Evolutionary conservation across 176 grass and related monocot genomes (phyloP).

Genomic region (Tillandsia fasciculata): DNA sequence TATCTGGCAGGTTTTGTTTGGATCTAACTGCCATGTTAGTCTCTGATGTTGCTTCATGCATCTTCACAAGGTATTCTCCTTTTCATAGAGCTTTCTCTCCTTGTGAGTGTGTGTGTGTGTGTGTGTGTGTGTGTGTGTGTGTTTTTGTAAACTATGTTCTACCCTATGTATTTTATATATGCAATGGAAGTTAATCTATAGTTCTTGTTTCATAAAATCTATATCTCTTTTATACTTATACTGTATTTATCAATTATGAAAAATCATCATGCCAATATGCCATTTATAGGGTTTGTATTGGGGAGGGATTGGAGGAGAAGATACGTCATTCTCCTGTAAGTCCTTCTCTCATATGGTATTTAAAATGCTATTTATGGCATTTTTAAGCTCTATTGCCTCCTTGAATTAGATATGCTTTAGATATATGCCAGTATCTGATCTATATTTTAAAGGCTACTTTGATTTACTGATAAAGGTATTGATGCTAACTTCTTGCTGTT

Average conservation of each 20-base stretch:
- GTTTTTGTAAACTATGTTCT: not conserved
- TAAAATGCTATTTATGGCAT: not conserved
- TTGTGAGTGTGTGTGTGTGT: not conserved
- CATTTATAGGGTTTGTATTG: constrained; percentile 65
- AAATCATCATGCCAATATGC: constrained; percentile 14
- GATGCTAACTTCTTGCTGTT: not conserved
- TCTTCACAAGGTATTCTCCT: constrained; percentile 62
- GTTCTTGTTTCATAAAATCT: constrained; percentile 5
- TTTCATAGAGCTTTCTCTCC: not conserved
- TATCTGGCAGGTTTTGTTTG: constrained; percentile 60
- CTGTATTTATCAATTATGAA: constrained; percentile 5
- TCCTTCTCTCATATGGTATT: not conserved
- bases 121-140: not conserved
- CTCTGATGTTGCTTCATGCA: constrained; percentile 88
- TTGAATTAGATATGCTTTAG: constrained; percentile 24
- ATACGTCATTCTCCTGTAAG: constrained; percentile 94
- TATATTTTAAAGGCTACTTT: constrained; percentile 82
- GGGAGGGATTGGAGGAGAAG: constrained; percentile 74
- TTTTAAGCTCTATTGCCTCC: not conserved
- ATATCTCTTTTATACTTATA: not conserved
- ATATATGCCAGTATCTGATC: constrained; percentile 82
- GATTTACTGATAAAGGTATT: constrained; percentile 89
- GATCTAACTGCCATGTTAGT: constrained; percentile 69
- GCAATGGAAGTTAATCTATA: no score
- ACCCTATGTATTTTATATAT: no score